phyloP scores from a whole-genome alignment of 495 filamentous ascomycete species.

The Podospora pseudocomata region DNA sequence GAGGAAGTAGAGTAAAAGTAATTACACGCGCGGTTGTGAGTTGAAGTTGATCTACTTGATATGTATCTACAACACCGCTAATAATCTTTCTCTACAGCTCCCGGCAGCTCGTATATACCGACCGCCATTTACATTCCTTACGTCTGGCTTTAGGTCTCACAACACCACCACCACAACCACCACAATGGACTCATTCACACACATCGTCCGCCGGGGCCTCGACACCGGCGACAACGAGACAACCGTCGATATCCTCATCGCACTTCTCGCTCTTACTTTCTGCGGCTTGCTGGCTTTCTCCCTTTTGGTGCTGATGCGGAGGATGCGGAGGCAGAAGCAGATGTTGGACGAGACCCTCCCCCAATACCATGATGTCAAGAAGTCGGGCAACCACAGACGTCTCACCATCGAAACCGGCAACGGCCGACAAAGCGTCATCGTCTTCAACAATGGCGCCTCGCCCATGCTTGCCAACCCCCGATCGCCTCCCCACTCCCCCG shows the following conservation, averaged over 20 bases:
- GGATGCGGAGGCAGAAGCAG: constrained; percentile 41
- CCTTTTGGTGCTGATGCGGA: constrained; percentile 66
- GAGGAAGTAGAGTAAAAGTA: constrained; percentile 4
- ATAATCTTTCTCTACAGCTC: constrained; percentile 1
- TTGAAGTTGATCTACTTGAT: neutral
- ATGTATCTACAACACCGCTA: too few relatives aligned
- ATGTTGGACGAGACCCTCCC: constrained; percentile 55
- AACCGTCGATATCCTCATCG: constrained; percentile 71
- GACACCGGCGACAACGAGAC: constrained; percentile 44
- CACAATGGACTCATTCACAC: constrained; percentile 49
- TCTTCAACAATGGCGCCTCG: constrained; percentile 68
- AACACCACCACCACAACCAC: constrained; percentile 15
- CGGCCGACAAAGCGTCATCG: constrained; percentile 68
- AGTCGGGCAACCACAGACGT: constrained; percentile 39
- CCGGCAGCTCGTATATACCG: constrained; percentile 6
- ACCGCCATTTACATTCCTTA: constrained; percentile 10
- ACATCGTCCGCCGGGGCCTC: constrained; percentile 51
- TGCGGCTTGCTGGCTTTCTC: constrained; percentile 62
- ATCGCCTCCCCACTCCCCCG: constrained; percentile 73
- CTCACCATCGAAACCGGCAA: constrained; percentile 55
- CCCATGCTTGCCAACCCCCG: constrained; percentile 69
- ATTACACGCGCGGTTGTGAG: constrained; percentile 26
- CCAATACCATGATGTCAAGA: constrained; percentile 50
- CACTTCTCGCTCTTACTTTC: constrained; percentile 71
- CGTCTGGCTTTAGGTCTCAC: neutral